Conservation (phyloP, 495 filamentous ascomycete genomes). For the Lophiostoma macrostomum region DNA sequence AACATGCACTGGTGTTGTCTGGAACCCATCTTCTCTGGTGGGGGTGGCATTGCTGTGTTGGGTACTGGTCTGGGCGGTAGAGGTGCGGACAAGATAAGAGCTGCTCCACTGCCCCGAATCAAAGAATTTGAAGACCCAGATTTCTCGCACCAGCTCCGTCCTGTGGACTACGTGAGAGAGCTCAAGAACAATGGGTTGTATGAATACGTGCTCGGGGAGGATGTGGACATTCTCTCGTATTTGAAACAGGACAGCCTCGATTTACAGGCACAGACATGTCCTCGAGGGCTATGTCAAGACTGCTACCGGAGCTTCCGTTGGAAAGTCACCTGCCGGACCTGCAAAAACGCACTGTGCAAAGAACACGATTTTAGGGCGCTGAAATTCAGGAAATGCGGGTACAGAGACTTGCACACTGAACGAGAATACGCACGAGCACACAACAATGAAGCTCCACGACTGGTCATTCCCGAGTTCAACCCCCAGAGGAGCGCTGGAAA, state of each 20-base stretch:
- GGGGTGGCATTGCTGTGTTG: conserved; percentile 59
- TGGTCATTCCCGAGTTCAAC: conserved; percentile 33
- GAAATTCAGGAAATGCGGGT: conserved; percentile 59
- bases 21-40: conserved; percentile 60
- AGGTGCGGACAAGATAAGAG: conserved; percentile 55
- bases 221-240: conserved; percentile 35
- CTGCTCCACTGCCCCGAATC: conserved; percentile 54
- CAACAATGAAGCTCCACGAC: conserved; percentile 19
- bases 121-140: conserved; percentile 57
- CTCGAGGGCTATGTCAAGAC: conserved; percentile 58
- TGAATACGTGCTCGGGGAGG: conserved; percentile 31
- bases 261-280: conserved; percentile 50
- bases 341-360: conserved; percentile 57
- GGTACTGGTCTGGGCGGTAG: conserved; percentile 47
- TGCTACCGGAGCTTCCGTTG: conserved; percentile 58
- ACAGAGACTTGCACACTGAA: conserved; percentile 55
- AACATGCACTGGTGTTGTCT: conserved; percentile 62
- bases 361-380: conserved; percentile 62
- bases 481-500: conserved; percentile 17
- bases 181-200: conserved; percentile 32
- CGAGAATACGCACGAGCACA: conserved; percentile 34
- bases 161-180: conserved; percentile 25
- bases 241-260: conserved; percentile 51
- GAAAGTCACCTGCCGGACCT: conserved; percentile 58
- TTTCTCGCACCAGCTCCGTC: conserved; percentile 35